Conservation (phyloP, 768 basidiomycete species). For the Candolleomyces aberdarensis region DNA sequence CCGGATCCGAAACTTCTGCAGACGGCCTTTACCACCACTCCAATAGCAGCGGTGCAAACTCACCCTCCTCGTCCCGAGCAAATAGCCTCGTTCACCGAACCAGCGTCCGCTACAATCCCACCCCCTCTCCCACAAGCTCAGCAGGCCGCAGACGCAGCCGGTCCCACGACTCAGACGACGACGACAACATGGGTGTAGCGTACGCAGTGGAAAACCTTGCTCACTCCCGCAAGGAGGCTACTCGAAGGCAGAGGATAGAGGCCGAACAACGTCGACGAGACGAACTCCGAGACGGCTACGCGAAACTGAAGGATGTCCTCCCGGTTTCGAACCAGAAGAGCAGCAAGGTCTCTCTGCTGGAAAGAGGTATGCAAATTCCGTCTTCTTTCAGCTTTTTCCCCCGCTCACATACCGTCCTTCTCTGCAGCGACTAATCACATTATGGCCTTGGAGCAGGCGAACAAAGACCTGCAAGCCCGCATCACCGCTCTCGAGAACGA, state of each 20-base stretch:
- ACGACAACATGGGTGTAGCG: conserved; percentile 66
- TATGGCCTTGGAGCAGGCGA: conserved; percentile 64
- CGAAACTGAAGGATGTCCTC: conserved; percentile 81
- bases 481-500: conserved; percentile 66
- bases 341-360: conserved; percentile 85
- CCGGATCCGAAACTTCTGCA: conserved; percentile 86
- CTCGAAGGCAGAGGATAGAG: conserved; percentile 79
- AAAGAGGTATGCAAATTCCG: conserved; percentile 60
- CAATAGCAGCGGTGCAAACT: conserved; percentile 74
- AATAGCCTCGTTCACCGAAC: conserved; percentile 71
- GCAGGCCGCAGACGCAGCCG: conserved; percentile 65
- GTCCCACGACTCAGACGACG: conserved; percentile 77
- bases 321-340: conserved; percentile 88
- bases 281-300: conserved; percentile 88
- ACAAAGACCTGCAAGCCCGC: conserved; percentile 68
- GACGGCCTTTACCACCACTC: conserved; percentile 80
- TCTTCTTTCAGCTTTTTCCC: conserved; percentile 10
- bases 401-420: conserved; percentile 9
- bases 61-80: conserved; percentile 73
- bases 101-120: conserved; percentile 72
- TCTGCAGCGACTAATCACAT: conserved; percentile 76
- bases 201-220: conserved; percentile 66
- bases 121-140: conserved; percentile 77
- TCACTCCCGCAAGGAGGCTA: conserved; percentile 79
- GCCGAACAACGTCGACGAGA: conserved; percentile 88